phyloP scores from a whole-genome alignment of 2,329 filamentous ascomycete species.

The Fusarium sp. region DNA sequence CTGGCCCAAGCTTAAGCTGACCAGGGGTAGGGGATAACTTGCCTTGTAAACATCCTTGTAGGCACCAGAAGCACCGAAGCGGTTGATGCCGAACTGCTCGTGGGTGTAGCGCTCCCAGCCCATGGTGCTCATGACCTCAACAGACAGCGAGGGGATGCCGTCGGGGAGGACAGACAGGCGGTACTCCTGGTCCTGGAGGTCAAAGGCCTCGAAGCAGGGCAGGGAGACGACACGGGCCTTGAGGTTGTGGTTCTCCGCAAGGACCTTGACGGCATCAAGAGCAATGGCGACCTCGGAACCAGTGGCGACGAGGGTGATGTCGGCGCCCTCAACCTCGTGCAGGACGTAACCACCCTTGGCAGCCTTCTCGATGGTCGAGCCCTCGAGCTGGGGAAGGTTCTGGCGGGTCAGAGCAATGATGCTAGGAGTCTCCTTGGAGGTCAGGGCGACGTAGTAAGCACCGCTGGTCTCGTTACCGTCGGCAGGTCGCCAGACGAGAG shows the following conservation, averaged over 20 bases:
- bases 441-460: constrained; percentile 96
- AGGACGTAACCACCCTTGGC: constrained; percentile 96
- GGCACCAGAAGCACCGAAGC: constrained; percentile 95
- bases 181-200: constrained; percentile 94
- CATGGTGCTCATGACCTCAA: constrained; percentile 97
- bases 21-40: constrained; percentile 49
- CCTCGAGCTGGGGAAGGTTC: constrained; percentile 97
- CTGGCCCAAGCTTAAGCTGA: constrained; percentile 3
- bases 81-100: constrained; percentile 99
- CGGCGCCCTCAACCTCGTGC: constrained; percentile 83
- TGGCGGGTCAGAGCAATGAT: constrained; percentile 96
- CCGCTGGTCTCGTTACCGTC: constrained; percentile 98
- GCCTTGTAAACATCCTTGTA: constrained; percentile 98
- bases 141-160: constrained; percentile 90
- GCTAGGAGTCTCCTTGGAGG: constrained; percentile 87
- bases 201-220: constrained; percentile 97
- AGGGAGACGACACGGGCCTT: constrained; percentile 93
- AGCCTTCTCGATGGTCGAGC: constrained; percentile 87
- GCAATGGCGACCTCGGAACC: constrained; percentile 96
- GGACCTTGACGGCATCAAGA: constrained; percentile 90
- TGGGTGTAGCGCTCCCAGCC: constrained; percentile 99
- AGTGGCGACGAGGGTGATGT: constrained; percentile 91
- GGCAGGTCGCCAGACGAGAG: constrained; percentile 99
- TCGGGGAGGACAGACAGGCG: constrained; percentile 91
- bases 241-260: constrained; percentile 88